Evolutionary conservation across 2,329 filamentous ascomycete species (phyloP).

Genomic region (Colletotrichum liaoningense): DNA sequence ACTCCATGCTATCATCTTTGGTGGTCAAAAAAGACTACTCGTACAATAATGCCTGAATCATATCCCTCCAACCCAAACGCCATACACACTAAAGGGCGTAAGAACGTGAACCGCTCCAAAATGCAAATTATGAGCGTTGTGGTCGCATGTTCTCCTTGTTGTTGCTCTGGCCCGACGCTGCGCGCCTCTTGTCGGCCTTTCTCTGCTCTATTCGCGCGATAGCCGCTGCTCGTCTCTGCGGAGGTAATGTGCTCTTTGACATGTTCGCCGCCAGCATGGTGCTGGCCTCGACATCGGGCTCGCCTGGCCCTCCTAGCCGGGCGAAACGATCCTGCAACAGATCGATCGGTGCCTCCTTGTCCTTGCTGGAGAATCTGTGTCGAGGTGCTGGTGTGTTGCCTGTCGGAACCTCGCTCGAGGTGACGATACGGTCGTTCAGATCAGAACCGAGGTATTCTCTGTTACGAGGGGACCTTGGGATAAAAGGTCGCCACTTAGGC

Average conservation of each 20-base stretch:
- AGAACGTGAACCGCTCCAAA: conserved; percentile 20
- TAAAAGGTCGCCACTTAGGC: conserved; percentile 54
- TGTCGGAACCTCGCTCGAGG: conserved; percentile 41
- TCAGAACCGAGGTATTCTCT: conserved; percentile 50
- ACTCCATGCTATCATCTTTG: conserved; percentile 35
- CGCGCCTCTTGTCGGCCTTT: conserved; percentile 61
- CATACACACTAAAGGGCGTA: conserved; percentile 13
- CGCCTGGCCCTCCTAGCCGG: conserved; percentile 55
- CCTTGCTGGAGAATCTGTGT: conserved; percentile 38
- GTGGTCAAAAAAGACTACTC: conserved; percentile 18
- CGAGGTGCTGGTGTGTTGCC: conserved; percentile 40
- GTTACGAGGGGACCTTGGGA: conserved; percentile 54
- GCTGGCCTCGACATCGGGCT: conserved; percentile 46
- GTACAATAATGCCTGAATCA: conserved; percentile 27
- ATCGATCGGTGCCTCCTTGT: conserved; percentile 53
- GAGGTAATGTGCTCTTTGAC: conserved; percentile 57
- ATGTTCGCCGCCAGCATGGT: conserved; percentile 50
- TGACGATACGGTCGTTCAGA: conserved; percentile 44
- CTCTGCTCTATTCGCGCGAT: conserved; percentile 66
- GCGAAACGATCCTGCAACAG: conserved; percentile 58
- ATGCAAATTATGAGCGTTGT: conserved; percentile 35
- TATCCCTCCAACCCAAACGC: conserved; percentile 27
- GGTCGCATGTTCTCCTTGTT: conserved; percentile 66
- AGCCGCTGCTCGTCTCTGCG: conserved; percentile 64
- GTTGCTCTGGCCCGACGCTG: conserved; percentile 44